Base-by-base conservation (phyloP, 1,139 yeast species). In the Blastobotrys buckinghamii region DNA sequence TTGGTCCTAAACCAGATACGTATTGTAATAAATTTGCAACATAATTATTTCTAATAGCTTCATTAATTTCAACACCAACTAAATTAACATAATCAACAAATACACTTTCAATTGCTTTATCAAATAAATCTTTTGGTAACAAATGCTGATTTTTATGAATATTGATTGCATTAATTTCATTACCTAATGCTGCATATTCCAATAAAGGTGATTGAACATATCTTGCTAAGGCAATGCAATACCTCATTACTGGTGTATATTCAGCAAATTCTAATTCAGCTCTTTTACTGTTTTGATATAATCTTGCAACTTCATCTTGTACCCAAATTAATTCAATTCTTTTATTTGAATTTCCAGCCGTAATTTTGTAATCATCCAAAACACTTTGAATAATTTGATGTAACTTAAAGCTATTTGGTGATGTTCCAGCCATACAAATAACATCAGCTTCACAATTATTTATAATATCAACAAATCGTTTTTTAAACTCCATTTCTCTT, bases 41-140 rank as follows among this genome's bases (percentile, higher is more conserved):
- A 59, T 87, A 85, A 1, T 81, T 73, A 50, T 84, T 86, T 53
- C 89, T 75, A 9, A 87, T 81, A 3, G 97, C 96, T 55, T 84
- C 94, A 62, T 92, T 92, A 59, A 94, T 83, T 58, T 90, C 96
- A 36, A 90, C 85, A 59, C 99, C 98, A 42, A 87, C 95, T 72
- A 87, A 72, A 65, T 92, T 90, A 34, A 88, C 88, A 50, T 84
- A 81, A 68, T 92, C 98, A 39, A 94, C 97, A 65, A 87, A 83
- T 1, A 83, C 87, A 2, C 94, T 75, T 55, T 86, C 95, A 48
- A 87, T 66, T 0, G 95, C 85, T 52, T 79, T 82, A 52, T 70
- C 68, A 38, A 90, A 73, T 47, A 72, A 69, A 48, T 86, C 95
- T 38, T 71, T 75, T 5, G 92, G 75, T 44, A 92, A 70, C 50